These are phyloP conservation scores for Epichloe sylvatica DNA, from an alignment of 2,329 filamentous ascomycete genomes.

Conservation along the genomic window DNA sequence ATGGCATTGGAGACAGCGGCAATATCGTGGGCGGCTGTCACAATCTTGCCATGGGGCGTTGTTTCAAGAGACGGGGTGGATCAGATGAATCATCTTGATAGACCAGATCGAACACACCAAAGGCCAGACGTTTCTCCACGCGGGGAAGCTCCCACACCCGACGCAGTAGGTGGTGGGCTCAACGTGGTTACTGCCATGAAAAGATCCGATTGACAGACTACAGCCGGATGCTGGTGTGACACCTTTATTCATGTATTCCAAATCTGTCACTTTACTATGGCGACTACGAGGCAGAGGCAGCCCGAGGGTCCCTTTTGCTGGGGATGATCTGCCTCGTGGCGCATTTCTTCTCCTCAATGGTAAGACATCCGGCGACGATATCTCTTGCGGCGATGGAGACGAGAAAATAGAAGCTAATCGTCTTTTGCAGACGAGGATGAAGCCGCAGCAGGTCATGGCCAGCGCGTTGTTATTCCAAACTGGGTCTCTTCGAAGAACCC, in stretches of 20 bases:
- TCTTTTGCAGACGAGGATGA: background rate
- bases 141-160: background rate
- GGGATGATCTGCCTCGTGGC: background rate
- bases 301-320: background rate
- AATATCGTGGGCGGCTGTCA: background rate
- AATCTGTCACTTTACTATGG: too few species aligned
- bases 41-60: background rate
- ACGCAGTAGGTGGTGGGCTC: too few species aligned
- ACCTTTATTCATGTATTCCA: too few species aligned
- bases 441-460: background rate
- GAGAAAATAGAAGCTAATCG: too few species aligned
- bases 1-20: background rate
- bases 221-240: too few species aligned
- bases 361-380: background rate
- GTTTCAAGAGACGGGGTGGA: too few species aligned
- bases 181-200: too few species aligned
- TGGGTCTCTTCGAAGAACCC: background rate
- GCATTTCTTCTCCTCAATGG: background rate
- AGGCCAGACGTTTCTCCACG: background rate
- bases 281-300: too few species aligned
- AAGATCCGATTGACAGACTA: background rate
- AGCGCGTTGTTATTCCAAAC: background rate
- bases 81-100: too few species aligned
- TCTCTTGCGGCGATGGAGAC: too few species aligned
- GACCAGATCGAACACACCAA: too few species aligned